Base-by-base conservation (phyloP, 83 land plant genomes). In the Diphasiastrum complanatum region DNA sequence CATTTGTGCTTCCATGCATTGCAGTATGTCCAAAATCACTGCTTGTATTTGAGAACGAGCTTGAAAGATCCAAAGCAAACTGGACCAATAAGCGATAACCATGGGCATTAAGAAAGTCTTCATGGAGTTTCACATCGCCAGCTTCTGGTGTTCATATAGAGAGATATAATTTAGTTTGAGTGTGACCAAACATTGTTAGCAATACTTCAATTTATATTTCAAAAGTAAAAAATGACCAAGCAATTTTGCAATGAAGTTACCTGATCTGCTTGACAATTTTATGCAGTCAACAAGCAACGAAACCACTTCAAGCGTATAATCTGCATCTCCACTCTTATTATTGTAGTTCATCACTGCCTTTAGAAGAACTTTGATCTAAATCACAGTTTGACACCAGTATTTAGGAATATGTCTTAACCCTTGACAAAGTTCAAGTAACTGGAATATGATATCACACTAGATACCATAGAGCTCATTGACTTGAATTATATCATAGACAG, bases 101-200 rank as follows among this genome's bases (percentile, higher is more conserved):
- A 79, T 86, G 97, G 11, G 97, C 99, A 75, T 90, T 90, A 28
- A 84, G 89, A 38, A 95, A 79, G 65, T 95, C 97, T 63, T 90
- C 95, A 66, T 86, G 75, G 16, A 95, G 83, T 50, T 75, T 71
- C 28, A 81, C 46, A 28, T 82, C 85, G 36, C 91, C 85, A 79
- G 97, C 83, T 71, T 81, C 95, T 91, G 74, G n/a, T n/a, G n/a
- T n/a, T n/a, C n/a, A n/a, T n/a, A n/a, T n/a, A n/a, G n/a, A n/a
- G n/a, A n/a, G n/a, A n/a, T n/a, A n/a, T n/a, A n/a, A n/a, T n/a
- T n/a, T n/a, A n/a, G n/a, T n/a, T n/a, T n/a, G n/a, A n/a, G n/a
- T n/a, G n/a, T n/a, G n/a, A n/a, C 75, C 67, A 63, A 45, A 24
- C 65, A 68, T 57, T 24, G 33, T n/a, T n/a, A n/a, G n/a, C n/a